Evolutionary conservation across 2,329 filamentous ascomycete species (phyloP), one percentile per base, ranked within the genome.

Genomic region (Alternaria incomplexa): DNA sequence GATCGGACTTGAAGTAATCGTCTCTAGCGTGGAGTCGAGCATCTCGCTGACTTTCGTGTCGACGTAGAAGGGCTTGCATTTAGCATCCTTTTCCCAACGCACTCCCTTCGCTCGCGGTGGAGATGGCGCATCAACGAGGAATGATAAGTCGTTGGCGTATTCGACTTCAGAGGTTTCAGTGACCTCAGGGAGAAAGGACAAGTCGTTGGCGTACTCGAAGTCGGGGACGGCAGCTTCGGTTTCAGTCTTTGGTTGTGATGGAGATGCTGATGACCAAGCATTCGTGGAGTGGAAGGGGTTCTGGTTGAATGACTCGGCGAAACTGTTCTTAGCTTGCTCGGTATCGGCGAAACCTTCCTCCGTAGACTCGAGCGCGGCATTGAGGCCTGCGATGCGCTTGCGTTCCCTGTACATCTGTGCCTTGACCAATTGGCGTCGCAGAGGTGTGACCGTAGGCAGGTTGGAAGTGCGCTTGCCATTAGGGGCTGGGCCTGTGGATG

Each of bases 21-120:
- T 57, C 28, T 73, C 66, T 15, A 74, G 58, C 1, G 67, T 71
- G 8, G 69, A 67, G 26, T 73, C 71, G 13, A 69, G 65, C 69
- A 73, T 72, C 26, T 73, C 69, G 61, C 58, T 63, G 28, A 73
- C 65, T 17, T 53, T 61, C n/a, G 67, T 66, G 9, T 75, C 71
- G 26, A 56, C 52, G 43, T 66, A 73, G 44, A 70, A 73, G 8
- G 63, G 32, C 46, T 69, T 73, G 8, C 61, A 51, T 30, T 44
- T 56, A 22, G 64, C 57, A 26, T 67, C 45, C 7, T 54, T 40
- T 50, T 63, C 54, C 67, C 66, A 73, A 40, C 58, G 62, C 9
- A 75, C 65, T 8, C 12, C 25, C 55, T 57, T 71, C 32, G 23
- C 64, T 10, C 46, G 54, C 23, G 48, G 30, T 6, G 52, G 32